A percentile compares a stretch with the other conserved stretches of the same genome.
Evolutionary conservation across 2,329 filamentous ascomycete species (phyloP).

Genomic region (Fusarium bactridioides): DNA sequence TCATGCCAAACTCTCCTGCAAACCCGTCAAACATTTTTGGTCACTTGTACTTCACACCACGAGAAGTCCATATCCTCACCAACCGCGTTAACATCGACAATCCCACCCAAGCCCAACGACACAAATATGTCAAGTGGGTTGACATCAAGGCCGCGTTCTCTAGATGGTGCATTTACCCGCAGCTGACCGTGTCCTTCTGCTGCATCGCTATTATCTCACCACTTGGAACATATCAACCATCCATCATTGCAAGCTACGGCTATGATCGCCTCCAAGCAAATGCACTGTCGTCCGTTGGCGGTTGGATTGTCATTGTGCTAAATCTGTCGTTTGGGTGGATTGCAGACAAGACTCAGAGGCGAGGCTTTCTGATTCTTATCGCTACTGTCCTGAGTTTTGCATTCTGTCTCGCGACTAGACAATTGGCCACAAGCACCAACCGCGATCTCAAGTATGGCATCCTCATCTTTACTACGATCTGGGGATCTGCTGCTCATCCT

Average conservation of each 20-base stretch:
- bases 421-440: background rate
- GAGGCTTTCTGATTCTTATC: background rate
- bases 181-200: slow-evolving; percentile 9
- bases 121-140: background rate
- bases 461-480: background rate
- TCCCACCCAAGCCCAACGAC: background rate
- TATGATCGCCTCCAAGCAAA: background rate
- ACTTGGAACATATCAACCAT: slow-evolving; percentile 6
- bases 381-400: background rate
- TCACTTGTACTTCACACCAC: background rate
- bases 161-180: slow-evolving; percentile 10
- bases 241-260: slow-evolving; percentile 6
- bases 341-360: background rate
- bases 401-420: background rate
- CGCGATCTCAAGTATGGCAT: slow-evolving; percentile 1
- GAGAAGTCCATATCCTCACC: background rate
- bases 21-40: background rate
- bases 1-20: background rate
- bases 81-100: background rate
- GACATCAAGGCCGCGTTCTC: slow-evolving; percentile 12
- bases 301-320: background rate
- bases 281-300: background rate
- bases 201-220: slow-evolving; percentile 16
- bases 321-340: background rate
- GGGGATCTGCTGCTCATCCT: background rate